A percentile compares a stretch with the other conserved stretches of the same genome.
phyloP scores from a whole-genome alignment of 805 yeast genomes.

The Candida palmyrensis region DNA sequence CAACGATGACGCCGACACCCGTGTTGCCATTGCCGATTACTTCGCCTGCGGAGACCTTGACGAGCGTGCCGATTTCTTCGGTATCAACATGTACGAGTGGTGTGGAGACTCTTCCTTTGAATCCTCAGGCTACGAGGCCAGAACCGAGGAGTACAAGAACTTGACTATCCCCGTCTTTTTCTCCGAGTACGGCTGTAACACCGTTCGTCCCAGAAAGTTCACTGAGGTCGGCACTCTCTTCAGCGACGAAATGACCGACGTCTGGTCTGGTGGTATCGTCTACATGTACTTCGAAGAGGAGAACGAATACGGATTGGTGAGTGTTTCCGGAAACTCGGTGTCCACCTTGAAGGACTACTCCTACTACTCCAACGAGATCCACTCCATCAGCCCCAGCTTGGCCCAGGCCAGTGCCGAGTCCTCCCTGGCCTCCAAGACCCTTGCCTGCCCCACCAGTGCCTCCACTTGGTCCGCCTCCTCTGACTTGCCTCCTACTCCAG shows the following conservation, averaged over 20 bases:
- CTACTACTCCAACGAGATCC: constrained; percentile 30
- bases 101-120: constrained; percentile 63
- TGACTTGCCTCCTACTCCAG: constrained; percentile 77
- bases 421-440: constrained; percentile 23
- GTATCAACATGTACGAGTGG: constrained; percentile 87
- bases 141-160: constrained; percentile 69
- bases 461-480: constrained; percentile 62
- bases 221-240: constrained; percentile 68
- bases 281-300: constrained; percentile 87
- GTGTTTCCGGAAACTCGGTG: constrained; percentile 46
- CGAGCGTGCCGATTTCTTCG: constrained; percentile 72
- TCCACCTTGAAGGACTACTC: constrained; percentile 58
- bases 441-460: constrained; percentile 57
- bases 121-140: constrained; percentile 61
- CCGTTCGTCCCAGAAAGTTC: constrained; percentile 67
- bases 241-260: constrained; percentile 71
- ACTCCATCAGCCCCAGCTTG: constrained; percentile 30
- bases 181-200: constrained; percentile 87
- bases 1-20: constrained; percentile 79
- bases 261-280: constrained; percentile 93
- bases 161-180: constrained; percentile 78
- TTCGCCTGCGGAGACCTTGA: constrained; percentile 73
- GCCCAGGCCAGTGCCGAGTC: constrained; percentile 36
- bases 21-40: constrained; percentile 76
- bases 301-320: constrained; percentile 77